Base-by-base conservation (phyloP, 257 asterid species). In the Petrea volubilis region DNA sequence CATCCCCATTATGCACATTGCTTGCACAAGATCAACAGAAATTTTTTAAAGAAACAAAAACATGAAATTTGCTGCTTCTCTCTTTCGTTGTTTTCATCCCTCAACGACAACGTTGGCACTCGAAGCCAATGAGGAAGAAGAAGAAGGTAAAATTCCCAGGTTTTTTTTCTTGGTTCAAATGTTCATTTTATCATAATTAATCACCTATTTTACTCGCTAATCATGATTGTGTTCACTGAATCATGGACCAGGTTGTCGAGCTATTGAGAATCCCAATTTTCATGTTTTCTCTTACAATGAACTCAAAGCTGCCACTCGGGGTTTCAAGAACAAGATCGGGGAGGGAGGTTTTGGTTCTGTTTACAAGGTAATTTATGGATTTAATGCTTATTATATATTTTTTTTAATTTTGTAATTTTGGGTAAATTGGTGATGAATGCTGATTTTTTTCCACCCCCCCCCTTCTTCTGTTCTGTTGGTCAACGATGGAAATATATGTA, bases 281-380 rank as follows among this genome's bases (percentile, higher is more conserved):
- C 80, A 79, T 0, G 93, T 91, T 20, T 87, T 82, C 62, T 46
- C 84, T 10, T 84, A 82, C 82, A 43, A 73, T 5, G 90, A 85
- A 23, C 76, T 91, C 72, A 71, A 79, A 78, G 52, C 77, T 41
- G 95, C 90, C 10, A 87, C 96, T 34, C 87, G 78, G 47, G 95
- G 91, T 3, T 91, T 89, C 71, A 84, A 76, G 71, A 74, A 85
- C 81, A 88, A 88, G 74, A 78, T 91, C 64, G 97, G 96, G 64
- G 88, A 88, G 53, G 96, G 97, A 8, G 95, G 86, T 21, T 84
- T 84, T 65, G 93, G 95, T 50, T 43, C 68, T 74, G 96, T 91
- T 71, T 91, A 89, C 87, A 87, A 84, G 93, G 96, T 87, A 67
- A 25, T 59, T n/a, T 34, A 3, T 50, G 29, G 12, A 24, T 12